A percentile compares a stretch with the other conserved stretches of the same genome.
Conservation (phyloP, 768 basidiomycete genomes). For the Cystobasidium onofrii region DNA sequence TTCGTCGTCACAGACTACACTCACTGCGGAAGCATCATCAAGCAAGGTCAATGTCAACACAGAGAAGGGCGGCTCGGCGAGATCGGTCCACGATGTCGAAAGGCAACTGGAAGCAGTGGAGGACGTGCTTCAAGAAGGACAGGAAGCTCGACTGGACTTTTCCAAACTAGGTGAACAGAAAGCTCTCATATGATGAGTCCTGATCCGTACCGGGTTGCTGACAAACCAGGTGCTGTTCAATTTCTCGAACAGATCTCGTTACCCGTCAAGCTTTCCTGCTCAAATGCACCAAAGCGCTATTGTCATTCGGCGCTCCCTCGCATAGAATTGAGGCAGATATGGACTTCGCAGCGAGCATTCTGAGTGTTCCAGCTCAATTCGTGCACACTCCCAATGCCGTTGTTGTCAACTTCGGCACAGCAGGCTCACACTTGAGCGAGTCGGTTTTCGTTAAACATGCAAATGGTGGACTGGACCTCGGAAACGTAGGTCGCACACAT, state of each 20-base stretch:
- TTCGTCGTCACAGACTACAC: not conserved
- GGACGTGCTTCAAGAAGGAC: not conserved
- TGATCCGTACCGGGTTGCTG: too few relatives aligned
- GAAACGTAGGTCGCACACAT: not conserved
- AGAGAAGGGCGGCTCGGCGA: not conserved
- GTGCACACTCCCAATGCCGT: conserved; percentile 56
- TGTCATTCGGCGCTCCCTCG: conserved; percentile 84
- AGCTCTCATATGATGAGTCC: too few relatives aligned
- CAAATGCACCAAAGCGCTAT: conserved; percentile 70
- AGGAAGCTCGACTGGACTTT: not conserved
- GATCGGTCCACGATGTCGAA: not conserved
- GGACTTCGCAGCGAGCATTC: conserved; percentile 70
- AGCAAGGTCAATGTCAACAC: not conserved
- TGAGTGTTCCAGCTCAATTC: conserved; percentile 82
- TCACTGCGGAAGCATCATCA: not conserved
- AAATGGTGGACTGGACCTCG: not conserved
- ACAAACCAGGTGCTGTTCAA: too few relatives aligned
- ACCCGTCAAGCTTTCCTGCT: conserved; percentile 69
- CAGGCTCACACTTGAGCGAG: conserved; percentile 6
- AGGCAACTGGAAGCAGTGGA: not conserved
- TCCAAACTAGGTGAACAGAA: not conserved
- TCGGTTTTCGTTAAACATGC: not conserved
- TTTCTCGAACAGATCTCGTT: not conserved
- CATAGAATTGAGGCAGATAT: conserved; percentile 89
- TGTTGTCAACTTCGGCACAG: not conserved